These are phyloP conservation scores for Phytophthora ramorum DNA, from an alignment of 352 stramenopile species.

Conservation along the genomic window DNA sequence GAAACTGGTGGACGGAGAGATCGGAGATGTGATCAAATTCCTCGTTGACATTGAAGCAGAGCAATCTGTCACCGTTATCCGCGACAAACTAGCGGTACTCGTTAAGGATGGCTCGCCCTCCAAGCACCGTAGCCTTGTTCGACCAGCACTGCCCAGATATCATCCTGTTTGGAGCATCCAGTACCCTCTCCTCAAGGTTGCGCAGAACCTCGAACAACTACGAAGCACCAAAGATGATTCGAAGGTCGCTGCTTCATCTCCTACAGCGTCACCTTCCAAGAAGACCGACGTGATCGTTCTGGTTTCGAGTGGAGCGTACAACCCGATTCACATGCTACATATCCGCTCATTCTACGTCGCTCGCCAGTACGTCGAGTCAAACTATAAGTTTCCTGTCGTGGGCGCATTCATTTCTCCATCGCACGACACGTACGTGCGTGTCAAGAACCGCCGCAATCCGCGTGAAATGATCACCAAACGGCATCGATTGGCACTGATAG, in stretches of 20 bases:
- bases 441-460: constrained; percentile 74
- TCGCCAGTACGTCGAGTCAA: constrained; percentile 76
- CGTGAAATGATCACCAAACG: constrained; percentile 81
- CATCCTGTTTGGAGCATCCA: constrained; percentile 69
- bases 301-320: constrained; percentile 79
- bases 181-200: constrained; percentile 77
- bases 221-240: constrained; percentile 5
- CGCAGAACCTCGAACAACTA: constrained; percentile 65
- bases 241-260: not conserved
- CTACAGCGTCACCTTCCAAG: constrained; percentile 34
- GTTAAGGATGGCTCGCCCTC: constrained; percentile 63
- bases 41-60: constrained; percentile 59
- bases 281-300: constrained; percentile 72
- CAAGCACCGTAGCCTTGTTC: constrained; percentile 48
- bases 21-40: constrained; percentile 75
- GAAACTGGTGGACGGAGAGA: constrained; percentile 74
- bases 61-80: constrained; percentile 32
- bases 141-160: constrained; percentile 35
- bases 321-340: constrained; percentile 83
- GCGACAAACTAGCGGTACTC: constrained; percentile 44
- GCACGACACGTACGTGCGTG: constrained; percentile 77
- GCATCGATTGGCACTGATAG: constrained; percentile 68
- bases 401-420: constrained; percentile 81
- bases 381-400: constrained; percentile 82
- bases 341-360: constrained; percentile 81